Percentiles rank a stretch among this genome's conserved stretches.
These are phyloP conservation scores for Phytophthora kernoviae DNA, from an alignment of 352 stramenopile genomes.

Conservation along the genomic window DNA sequence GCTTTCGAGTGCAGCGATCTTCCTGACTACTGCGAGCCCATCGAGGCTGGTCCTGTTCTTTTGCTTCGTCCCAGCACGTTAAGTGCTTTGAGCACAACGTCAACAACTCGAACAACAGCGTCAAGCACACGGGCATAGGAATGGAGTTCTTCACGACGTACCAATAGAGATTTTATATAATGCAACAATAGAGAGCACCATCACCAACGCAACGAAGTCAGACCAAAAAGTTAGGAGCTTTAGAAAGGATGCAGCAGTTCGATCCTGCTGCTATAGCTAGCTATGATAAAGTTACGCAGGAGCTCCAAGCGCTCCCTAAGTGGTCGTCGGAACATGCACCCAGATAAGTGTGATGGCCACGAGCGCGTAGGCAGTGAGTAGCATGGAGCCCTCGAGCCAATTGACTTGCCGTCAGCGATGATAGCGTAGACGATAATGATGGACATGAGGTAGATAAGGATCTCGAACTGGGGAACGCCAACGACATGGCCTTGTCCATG, in stretches of 20 bases:
- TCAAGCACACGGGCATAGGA: neutral
- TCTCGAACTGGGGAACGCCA: conserved; percentile 97
- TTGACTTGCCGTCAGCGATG: conserved; percentile 92
- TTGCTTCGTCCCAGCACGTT: conserved; percentile 24
- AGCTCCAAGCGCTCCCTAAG: conserved; percentile 37
- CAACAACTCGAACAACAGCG: conserved; percentile 15
- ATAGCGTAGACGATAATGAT: conserved; percentile 96
- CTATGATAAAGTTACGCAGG: conserved; percentile 4
- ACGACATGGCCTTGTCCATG: conserved; percentile 93
- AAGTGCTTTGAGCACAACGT: conserved; percentile 27
- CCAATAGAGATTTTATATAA: neutral
- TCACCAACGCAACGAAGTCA: neutral
- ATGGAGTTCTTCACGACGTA: too few relatives aligned
- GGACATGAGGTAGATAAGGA: conserved; percentile 95
- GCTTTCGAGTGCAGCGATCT: conserved; percentile 21
- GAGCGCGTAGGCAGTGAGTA: conserved; percentile 91
- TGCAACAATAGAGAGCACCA: conserved; percentile 1
- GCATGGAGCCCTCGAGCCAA: conserved; percentile 92
- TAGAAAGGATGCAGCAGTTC: conserved; percentile 25
- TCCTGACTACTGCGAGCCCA: conserved; percentile 6
- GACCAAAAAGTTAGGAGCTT: conserved; percentile 16
- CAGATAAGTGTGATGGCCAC: conserved; percentile 85
- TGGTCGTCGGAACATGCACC: conserved; percentile 65
- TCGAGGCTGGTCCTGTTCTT: conserved; percentile 21
- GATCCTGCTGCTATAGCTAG: conserved; percentile 26